These are phyloP conservation scores for Ochromonas danica DNA, from an alignment of 108 stramenopile genomes.

Conservation along the genomic window DNA sequence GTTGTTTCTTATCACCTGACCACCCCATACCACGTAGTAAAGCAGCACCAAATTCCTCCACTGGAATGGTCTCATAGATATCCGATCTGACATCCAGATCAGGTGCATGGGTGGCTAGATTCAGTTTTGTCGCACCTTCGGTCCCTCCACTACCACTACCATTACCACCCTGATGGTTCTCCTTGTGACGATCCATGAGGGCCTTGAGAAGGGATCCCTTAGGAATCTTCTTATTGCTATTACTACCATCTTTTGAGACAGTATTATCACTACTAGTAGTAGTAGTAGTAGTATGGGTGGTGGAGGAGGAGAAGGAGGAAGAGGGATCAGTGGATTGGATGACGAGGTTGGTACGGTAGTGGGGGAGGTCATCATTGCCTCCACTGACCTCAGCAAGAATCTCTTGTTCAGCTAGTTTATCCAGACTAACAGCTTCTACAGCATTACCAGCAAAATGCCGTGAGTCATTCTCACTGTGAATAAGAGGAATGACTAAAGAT, in stretches of 20 bases:
- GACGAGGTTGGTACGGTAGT: no score
- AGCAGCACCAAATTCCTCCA: constrained; percentile 17
- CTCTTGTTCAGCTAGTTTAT: not conserved
- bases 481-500: not conserved
- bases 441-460: not conserved
- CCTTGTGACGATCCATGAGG: not conserved
- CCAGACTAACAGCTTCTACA: not conserved
- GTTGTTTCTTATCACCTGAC: constrained; percentile 3
- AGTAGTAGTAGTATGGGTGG: not conserved
- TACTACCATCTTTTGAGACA: not conserved
- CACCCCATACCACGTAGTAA: constrained; percentile 21
- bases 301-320: no score
- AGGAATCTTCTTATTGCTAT: not conserved
- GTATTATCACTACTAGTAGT: not conserved
- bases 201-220: not conserved
- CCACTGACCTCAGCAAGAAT: not conserved
- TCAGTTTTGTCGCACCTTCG: not conserved
- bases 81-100: constrained; percentile 6
- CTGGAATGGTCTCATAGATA: not conserved
- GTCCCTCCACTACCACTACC: not conserved
- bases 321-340: no score
- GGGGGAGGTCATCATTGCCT: no score
- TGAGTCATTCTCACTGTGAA: no score
- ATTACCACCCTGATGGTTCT: not conserved
- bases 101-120: not conserved